Evolutionary conservation across 352 stramenopile species (phyloP), one percentile per base, ranked within the genome.

Genomic region (Phytopythium delawarense): DNA sequence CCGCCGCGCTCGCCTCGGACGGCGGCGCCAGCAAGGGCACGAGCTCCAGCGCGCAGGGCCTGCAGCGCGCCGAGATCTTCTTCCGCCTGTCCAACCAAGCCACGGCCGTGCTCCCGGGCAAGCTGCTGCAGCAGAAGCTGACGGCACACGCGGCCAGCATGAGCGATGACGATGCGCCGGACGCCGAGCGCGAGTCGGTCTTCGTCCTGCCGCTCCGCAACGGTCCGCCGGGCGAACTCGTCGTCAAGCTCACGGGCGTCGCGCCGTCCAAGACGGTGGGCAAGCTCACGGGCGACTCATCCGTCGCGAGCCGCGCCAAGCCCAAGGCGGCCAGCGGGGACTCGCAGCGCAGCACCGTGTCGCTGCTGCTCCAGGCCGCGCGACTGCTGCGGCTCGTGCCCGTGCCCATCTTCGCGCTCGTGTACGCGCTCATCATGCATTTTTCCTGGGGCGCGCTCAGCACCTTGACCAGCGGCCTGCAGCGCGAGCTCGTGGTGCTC

Each of bases 391-490:
- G 78, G 6, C 61, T 62, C 15, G 69, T 92, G 23, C 84, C 80
- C 7, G 69, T 90, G 59, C 78, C 80, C 0, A 63, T 88, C 45
- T 93, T 93, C 64, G 81, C 76, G 54, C 62, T 91, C 16, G 25
- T 89, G n/a, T 92, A 92, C 48, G 83, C 81, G n/a, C 37, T 86
- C 4, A 42, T 92, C 16, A 84, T 74, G 37, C 76, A 87, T 34
- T 76, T 87, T n/a, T 68, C 88, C 4, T 90, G 77, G 79, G 71
- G 67, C 11, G 63, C 63, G 40, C 61, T 86, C 8, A 74, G 64
- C 30, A 57, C 59, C 2, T 73, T 76, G 60, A 67, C 84, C 12
- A 71, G 79, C n/a, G 66, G 70, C 3, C 54, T 90, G 40, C 65
- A 67, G 59, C 79, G 71, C 20, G 76, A 91, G 52, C 57, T 88